Evolutionary conservation across 192 early-diverging fungal species (phyloP), one percentile per base, ranked within the genome.

Genomic region (Rhizoclosmatium sp.): DNA sequence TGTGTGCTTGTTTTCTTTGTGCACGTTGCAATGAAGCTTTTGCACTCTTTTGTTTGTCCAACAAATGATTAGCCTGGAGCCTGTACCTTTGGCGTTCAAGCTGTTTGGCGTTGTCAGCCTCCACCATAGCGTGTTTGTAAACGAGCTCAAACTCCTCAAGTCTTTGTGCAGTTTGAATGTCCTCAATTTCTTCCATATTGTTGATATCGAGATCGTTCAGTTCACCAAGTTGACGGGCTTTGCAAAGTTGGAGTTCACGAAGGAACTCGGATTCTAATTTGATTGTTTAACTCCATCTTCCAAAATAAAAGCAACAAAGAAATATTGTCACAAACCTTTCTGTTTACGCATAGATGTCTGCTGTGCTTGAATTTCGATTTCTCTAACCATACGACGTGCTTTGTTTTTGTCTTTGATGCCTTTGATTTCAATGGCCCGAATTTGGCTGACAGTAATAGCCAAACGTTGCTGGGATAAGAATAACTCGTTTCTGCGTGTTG

Each of bases 141-240:
- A 74, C 51, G 23, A 80, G 71, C 64, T 80, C 78, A 51, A 74
- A 80, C 64, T 80, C 78, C 48, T 80, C 78, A 10, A 19, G 65
- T 1, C 71, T n/a, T 40, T 80, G 71, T 21, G 23, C 39, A 39
- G 47, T 69, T 40, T 10, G 41, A 12, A 80, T n/a, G n/a, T 72
- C 69, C 49, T 80, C 78, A 19, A 75, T 68, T 39, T 80, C 78
- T 45, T 80, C 78, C 59, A 71, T 69, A 60, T 62, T 61, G 61
- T 49, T 80, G 41, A 80, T 59, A 12, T 80, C 78, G 7, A 80
- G 45, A 62, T 80, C 78, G 69, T 80, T 80, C 21, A 74, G 47
- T 69, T 80, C 70, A 21, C 45, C 62, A 16, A 75, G 56, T 23
- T 80, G 78, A 56, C 71, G 74, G n/a, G 71, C 71, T 58, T 80